Conservation (phyloP, 768 basidiomycete species). For the Cytidiella melzeri region DNA sequence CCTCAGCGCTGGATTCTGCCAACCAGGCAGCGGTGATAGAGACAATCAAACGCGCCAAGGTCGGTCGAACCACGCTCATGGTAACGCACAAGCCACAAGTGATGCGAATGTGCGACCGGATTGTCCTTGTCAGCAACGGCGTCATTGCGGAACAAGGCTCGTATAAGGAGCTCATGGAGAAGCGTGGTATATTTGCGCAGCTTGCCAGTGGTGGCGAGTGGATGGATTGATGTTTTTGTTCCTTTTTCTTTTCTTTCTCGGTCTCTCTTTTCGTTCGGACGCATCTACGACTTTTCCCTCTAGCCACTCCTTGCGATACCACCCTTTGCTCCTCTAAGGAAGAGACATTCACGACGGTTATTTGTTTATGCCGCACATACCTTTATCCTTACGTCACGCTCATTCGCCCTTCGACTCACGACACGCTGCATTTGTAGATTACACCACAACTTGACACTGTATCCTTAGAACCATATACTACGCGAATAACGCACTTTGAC, state of each 20-base stretch:
- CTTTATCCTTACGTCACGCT: not conserved
- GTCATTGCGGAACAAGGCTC: conserved; percentile 70
- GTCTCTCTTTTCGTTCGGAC: conserved; percentile 1
- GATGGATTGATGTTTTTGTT: conserved; percentile 21
- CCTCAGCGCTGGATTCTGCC: conserved; percentile 80
- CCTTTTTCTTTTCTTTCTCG: not conserved
- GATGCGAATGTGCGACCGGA: conserved; percentile 90
- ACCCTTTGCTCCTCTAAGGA: too few relatives aligned
- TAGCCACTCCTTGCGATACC: too few relatives aligned
- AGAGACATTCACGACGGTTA: too few relatives aligned
- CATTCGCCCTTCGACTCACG: not conserved
- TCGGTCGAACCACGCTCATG: conserved; percentile 80
- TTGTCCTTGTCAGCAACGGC: conserved; percentile 78
- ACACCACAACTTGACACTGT: conserved; percentile 1
- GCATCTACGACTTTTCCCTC: too few relatives aligned
- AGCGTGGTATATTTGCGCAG: conserved; percentile 65
- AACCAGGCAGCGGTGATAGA: conserved; percentile 83
- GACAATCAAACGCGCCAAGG: conserved; percentile 57
- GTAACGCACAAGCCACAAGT: conserved; percentile 89
- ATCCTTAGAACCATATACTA: not conserved
- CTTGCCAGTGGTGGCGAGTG: conserved; percentile 79
- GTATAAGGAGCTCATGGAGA: conserved; percentile 63
- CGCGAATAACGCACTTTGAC: not conserved
- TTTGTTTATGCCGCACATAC: not conserved
- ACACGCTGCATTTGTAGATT: not conserved